Evolutionary conservation across 495 filamentous ascomycete genomes (phyloP).

Genomic region (Podospora fimiseda): DNA sequence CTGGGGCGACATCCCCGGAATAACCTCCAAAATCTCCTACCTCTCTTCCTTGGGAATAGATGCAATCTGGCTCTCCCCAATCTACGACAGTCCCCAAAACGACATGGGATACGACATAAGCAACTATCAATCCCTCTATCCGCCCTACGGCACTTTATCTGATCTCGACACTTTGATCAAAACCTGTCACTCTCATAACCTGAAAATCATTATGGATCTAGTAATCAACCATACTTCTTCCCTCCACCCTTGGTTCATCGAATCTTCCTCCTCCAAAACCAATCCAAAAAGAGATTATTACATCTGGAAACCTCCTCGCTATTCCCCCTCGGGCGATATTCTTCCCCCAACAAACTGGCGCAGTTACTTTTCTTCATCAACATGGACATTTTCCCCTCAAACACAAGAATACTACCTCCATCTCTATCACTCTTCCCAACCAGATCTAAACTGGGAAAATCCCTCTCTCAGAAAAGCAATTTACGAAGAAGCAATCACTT

Average conservation of each 20-base stretch:
- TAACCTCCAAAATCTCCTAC: slow-evolving; percentile 60
- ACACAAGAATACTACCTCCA: slow-evolving; percentile 64
- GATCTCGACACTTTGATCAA: slow-evolving; percentile 61
- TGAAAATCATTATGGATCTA: slow-evolving; percentile 64
- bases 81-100: slow-evolving; percentile 59
- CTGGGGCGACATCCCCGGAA: slow-evolving; percentile 60
- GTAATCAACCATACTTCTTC: slow-evolving; percentile 69
- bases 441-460: slow-evolving; percentile 68
- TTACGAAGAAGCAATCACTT: slow-evolving; percentile 51
- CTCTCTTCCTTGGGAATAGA: slow-evolving; percentile 58
- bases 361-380: slow-evolving; percentile 43
- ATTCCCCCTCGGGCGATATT: slow-evolving; percentile 47
- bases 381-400: slow-evolving; percentile 55
- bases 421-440: slow-evolving; percentile 54
- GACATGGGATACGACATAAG: slow-evolving; percentile 66
- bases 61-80: slow-evolving; percentile 62
- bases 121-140: slow-evolving; percentile 58
- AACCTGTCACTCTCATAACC: slow-evolving; percentile 48
- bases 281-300: slow-evolving; percentile 60
- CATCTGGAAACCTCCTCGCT: slow-evolving; percentile 55
- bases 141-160: slow-evolving; percentile 55
- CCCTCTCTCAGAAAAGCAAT: slow-evolving; percentile 52
- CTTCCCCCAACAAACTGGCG: slow-evolving; percentile 65
- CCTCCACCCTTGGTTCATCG: slow-evolving; percentile 63
- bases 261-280: slow-evolving; percentile 51